phyloP scores from a whole-genome alignment of 352 stramenopile genomes.

The Elongisporangium undulatum region DNA sequence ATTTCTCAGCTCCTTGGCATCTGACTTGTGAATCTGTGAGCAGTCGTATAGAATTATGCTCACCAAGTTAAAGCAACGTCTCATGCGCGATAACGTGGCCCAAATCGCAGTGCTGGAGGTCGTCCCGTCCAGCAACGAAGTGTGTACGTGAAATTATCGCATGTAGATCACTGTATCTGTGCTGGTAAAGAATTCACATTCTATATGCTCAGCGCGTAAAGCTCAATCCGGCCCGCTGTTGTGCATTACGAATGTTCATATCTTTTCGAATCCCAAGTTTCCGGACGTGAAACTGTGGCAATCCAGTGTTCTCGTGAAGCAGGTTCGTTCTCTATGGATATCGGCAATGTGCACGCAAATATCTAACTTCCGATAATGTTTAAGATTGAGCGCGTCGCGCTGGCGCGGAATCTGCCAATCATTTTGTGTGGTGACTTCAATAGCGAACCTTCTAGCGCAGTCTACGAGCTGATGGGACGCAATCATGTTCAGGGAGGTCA shows the following conservation, averaged over 20 bases:
- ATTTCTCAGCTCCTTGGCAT: background rate
- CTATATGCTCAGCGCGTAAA: constrained; percentile 24
- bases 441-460: constrained; percentile 93
- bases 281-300: constrained; percentile 99
- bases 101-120: constrained; percentile 97
- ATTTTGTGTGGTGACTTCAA: constrained; percentile 99
- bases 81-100: constrained; percentile 97
- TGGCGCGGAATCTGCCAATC: constrained; percentile 85
- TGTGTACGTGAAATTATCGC: constrained; percentile 27
- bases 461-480: constrained; percentile 96
- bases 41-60: constrained; percentile 10
- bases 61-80: constrained; percentile 69
- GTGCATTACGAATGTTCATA: constrained; percentile 97
- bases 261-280: constrained; percentile 98
- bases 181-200: background rate
- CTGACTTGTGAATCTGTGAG: background rate
- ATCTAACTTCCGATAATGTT: background rate
- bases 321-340: constrained; percentile 25
- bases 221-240: constrained; percentile 69
- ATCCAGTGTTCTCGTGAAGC: constrained; percentile 82
- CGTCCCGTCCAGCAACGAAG: constrained; percentile 77
- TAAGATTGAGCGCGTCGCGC: constrained; percentile 69
- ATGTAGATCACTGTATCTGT: constrained; percentile 4
- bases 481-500: constrained; percentile 87
- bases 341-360: background rate